Evolutionary conservation across 345 rosid species (phyloP).

Genomic region (Psidium guajava): DNA sequence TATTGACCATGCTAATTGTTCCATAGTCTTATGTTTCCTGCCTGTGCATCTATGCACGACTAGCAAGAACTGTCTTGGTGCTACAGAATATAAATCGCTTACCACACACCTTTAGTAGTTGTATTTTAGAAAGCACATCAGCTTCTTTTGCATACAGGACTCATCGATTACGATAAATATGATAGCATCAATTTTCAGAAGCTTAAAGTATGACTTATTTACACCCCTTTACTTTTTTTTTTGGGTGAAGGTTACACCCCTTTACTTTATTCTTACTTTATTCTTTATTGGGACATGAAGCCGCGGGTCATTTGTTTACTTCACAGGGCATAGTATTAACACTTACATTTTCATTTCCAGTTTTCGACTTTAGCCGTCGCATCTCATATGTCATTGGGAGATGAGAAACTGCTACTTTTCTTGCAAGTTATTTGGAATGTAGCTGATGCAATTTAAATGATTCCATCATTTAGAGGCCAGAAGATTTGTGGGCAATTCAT

Average conservation of each 20-base stretch:
- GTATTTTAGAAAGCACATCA: neutral
- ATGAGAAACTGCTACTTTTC: neutral
- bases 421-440: neutral
- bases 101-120: neutral
- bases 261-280: too few relatives aligned
- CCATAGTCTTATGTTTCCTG: neutral
- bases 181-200: neutral
- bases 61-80: neutral
- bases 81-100: neutral
- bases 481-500: slow-evolving; percentile 88
- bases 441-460: slow-evolving; percentile 5
- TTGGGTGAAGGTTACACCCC: too few relatives aligned
- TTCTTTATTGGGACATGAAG: too few relatives aligned
- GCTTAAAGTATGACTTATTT: too few relatives aligned
- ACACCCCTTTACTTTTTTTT: too few relatives aligned
- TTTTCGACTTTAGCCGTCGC: neutral
- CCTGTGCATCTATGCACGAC: neutral
- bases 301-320: too few relatives aligned
- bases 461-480: slow-evolving; percentile 62
- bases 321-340: too few relatives aligned
- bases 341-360: neutral
- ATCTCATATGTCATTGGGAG: neutral
- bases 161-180: neutral
- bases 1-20: neutral
- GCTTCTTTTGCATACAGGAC: neutral